Evolutionary conservation across 106 monocot genomes (phyloP), one percentile per base, ranked within the genome.

Genomic region (Triglochin maritima): DNA sequence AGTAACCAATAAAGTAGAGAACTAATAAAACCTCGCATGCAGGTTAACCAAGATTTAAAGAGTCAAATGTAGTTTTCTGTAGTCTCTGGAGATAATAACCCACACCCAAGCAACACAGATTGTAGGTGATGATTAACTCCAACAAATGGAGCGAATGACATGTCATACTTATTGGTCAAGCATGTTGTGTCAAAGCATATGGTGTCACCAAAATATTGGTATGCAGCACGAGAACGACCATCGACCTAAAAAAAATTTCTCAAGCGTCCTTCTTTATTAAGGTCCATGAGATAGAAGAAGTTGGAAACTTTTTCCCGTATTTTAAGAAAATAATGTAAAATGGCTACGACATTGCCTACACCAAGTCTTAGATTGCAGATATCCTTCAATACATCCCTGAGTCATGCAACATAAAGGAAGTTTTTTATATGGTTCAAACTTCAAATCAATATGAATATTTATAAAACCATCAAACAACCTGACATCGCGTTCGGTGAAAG

Each of bases 121-220:
- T 70, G 69, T 2, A 57, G 59, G 59, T 70, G 69, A 46, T 70
- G 69, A 52, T 70, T 70, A 4, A 70, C 59, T 3, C 69, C 69
- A 59, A 48, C 7, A 58, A 70, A 70, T 17, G 59, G 6, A 70
- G 45, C 69, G 48, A 70, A 4, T 0, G 46, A 46, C 17, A 49
- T 47, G 59, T 70, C 46, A 49, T 59, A 70, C 14, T 70, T 70
- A 49, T 47, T 10, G 3, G 46, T 17, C 9, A 70, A 49, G 49
- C 6, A 70, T 4, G 57, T 58, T 1, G 59, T 70, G 47, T 70
- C 69, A 12, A 70, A 49, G 2, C 16, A 4, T 13, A 70, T 10
- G 3, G 59, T 44, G 14, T 70, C 69, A 14, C 44, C 44, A 47
- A 70, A 70, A 5, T 56, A 42, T n/a, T 70, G 44, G n/a, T 70